Percentiles rank a stretch among this genome's conserved stretches.
These are phyloP conservation scores for Vararia minispora DNA, from an alignment of 768 basidiomycete genomes.

Conservation along the genomic window DNA sequence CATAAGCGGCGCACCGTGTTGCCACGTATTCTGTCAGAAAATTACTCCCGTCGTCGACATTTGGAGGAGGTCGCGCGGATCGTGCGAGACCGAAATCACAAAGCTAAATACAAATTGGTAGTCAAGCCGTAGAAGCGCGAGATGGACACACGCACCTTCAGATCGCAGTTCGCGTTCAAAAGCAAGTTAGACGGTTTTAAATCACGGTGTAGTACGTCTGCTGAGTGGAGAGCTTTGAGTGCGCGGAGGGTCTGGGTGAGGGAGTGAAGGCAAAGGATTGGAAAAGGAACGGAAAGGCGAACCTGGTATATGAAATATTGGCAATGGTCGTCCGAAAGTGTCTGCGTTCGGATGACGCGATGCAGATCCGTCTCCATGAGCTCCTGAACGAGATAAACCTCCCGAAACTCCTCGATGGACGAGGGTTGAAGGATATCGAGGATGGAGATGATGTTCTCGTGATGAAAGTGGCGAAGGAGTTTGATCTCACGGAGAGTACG, in stretches of 20 bases:
- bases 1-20: slow-evolving; percentile 45
- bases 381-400: slow-evolving; percentile 71
- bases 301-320: slow-evolving; percentile 98
- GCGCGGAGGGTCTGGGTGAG: slow-evolving; percentile 76
- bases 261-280: background rate
- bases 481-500: slow-evolving; percentile 91
- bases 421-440: slow-evolving; percentile 85
- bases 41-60: slow-evolving; percentile 66
- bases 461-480: slow-evolving; percentile 77
- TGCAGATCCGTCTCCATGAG: slow-evolving; percentile 94
- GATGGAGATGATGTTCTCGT: slow-evolving; percentile 90
- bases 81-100: slow-evolving; percentile 87
- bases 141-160: slow-evolving; percentile 50
- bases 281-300: slow-evolving; percentile 8
- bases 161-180: slow-evolving; percentile 92
- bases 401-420: slow-evolving; percentile 63
- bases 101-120: slow-evolving; percentile 28
- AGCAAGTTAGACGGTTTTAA: slow-evolving; percentile 94
- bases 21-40: slow-evolving; percentile 95
- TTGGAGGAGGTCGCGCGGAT: slow-evolving; percentile 62
- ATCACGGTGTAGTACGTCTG: slow-evolving; percentile 91
- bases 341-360: slow-evolving; percentile 91
- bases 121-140: background rate
- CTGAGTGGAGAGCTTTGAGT: slow-evolving; percentile 89
- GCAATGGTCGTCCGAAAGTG: slow-evolving; percentile 87